phyloP scores from a whole-genome alignment of 208 protist species.

The Leptomonas seymouri region DNA sequence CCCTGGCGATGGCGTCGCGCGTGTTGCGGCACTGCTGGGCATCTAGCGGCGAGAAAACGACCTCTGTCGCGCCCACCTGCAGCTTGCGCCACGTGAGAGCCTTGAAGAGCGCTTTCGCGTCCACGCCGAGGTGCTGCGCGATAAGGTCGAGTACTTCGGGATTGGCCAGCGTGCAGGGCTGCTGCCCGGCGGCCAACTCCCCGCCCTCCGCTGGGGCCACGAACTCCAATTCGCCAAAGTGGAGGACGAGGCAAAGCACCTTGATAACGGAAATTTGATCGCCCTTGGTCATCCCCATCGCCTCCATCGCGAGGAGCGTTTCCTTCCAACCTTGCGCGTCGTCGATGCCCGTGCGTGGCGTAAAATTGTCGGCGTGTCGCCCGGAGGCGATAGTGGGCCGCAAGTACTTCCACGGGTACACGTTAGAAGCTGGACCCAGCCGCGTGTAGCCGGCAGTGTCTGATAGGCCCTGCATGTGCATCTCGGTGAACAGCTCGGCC shows the following conservation, averaged over 20 bases:
- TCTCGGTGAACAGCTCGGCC: conserved; percentile 25
- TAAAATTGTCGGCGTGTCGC: conserved; percentile 22
- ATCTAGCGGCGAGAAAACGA: conserved; percentile 70
- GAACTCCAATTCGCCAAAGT: conserved; percentile 95
- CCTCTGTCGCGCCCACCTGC: conserved; percentile 58
- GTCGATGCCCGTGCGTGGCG: conserved; percentile 45
- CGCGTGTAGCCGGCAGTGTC: neutral
- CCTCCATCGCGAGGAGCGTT: conserved; percentile 90
- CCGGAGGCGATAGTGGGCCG: conserved; percentile 18
- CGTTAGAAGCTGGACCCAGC: conserved; percentile 8
- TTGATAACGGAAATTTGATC: conserved; percentile 84
- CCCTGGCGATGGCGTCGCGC: conserved; percentile 95
- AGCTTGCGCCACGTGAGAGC: conserved; percentile 72
- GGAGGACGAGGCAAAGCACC: conserved; percentile 93
- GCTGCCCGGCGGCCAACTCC: conserved; percentile 30
- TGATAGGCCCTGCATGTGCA: conserved; percentile 21
- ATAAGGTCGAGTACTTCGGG: conserved; percentile 48
- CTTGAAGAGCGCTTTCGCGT: conserved; percentile 43
- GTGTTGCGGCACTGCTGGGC: conserved; percentile 81
- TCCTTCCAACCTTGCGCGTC: conserved; percentile 82
- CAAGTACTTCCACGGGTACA: conserved; percentile 29
- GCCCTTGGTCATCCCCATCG: conserved; percentile 78
- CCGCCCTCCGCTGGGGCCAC: conserved; percentile 38
- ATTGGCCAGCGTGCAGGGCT: conserved; percentile 34
- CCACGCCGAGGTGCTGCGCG: conserved; percentile 62